Evolutionary conservation across 768 basidiomycete species (phyloP), one percentile per base, ranked within the genome.

Genomic region (Mycena chlorophos): DNA sequence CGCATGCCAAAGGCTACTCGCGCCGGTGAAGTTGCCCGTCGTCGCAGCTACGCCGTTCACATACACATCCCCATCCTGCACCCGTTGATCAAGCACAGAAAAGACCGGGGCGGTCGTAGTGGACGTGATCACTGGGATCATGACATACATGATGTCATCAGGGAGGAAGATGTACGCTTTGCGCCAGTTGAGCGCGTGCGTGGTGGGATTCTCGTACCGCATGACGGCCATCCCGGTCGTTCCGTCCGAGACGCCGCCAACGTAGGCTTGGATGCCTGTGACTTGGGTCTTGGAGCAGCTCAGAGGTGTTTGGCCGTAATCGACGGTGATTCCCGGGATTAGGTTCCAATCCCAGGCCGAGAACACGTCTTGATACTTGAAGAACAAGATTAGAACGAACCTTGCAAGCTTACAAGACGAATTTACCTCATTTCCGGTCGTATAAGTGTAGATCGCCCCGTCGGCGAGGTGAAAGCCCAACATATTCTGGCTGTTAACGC

Each of bases 341-440:
- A 82, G 69, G 52, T 82, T 80, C 82, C 82, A 83, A 60, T 83
- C 80, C 82, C 82, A 83, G 1, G 78, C 72, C 0, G 75, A 80
- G 8, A 75, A 70, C 26, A 81, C 81, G 57, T 83, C 80, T 54
- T 63, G 58, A 37, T 63, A 63, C 60, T 61, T n/a, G n/a, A 22
- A 3, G 23, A 29, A 37, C 34, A 34, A 5, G 16, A 14, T 47
- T 20, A 51, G 29, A n/a, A 8, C 8, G 13, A 23, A 5, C 16
- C 27, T 30, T 14, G 16, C 16, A 6, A 16, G 23, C 23, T 26
- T 46, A 27, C 12, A 13, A 5, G 5, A n/a, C 22, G 5, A 27
- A 46, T 14, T 26, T 10, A 78, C 76, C 59, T 81, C 81, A 27
- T 46, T 46, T 13, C 60, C 60, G 8, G 50, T 55, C 4, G 56